Percentiles rank a stretch among this genome's conserved stretches.
These are phyloP conservation scores for Pichia sp. DNA, from an alignment of 1,139 yeast species.

Conservation along the genomic window DNA sequence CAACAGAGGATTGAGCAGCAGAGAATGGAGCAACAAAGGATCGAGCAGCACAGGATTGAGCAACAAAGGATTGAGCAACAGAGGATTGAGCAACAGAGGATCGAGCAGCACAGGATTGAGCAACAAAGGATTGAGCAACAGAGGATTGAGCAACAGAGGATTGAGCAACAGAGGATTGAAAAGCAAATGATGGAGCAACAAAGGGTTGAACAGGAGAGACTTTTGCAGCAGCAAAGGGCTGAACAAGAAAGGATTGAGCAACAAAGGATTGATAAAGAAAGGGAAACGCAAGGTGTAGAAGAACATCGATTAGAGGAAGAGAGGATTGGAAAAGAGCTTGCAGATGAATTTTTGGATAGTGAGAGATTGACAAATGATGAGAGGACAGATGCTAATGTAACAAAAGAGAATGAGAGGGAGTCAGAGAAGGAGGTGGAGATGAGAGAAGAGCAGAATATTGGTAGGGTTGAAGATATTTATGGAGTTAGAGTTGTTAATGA, in stretches of 20 bases:
- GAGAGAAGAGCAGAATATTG: background rate
- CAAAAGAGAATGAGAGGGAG: background rate
- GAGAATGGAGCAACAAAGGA: background rate
- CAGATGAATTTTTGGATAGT: background rate
- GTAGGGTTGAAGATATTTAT: background rate
- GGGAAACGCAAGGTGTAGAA: background rate
- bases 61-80: background rate
- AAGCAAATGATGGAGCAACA: background rate
- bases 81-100: background rate
- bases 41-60: background rate
- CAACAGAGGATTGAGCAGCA: background rate
- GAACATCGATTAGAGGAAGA: background rate
- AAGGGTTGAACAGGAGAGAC: background rate
- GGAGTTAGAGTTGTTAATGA: no score
- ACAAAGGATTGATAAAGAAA: no score
- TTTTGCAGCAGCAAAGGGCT: background rate
- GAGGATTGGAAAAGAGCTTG: background rate
- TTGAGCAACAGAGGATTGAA: background rate
- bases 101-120: background rate
- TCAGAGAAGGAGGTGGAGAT: background rate
- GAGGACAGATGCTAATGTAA: background rate
- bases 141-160: conserved; percentile 6
- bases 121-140: background rate
- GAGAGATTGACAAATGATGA: background rate
- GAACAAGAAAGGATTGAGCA: background rate